A percentile compares a stretch with the other conserved stretches of the same genome.
These are phyloP conservation scores for Actinidia chinensis DNA, from an alignment of 179 eudicot species.

Conservation along the genomic window DNA sequence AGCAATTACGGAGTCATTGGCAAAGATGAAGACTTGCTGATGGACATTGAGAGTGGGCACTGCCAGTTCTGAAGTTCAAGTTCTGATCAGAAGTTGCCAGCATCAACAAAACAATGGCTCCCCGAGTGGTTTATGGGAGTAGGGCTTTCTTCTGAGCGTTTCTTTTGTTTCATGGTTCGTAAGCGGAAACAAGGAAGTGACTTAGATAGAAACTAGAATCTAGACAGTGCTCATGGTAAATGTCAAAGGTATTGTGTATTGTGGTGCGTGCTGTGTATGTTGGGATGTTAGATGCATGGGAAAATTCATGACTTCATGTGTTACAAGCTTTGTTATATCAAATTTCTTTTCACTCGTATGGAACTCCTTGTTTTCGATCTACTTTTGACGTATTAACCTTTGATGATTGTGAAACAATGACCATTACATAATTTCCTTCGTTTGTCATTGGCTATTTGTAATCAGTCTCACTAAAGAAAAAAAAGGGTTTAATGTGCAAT, in stretches of 20 bases:
- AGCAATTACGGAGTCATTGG: constrained; percentile 87
- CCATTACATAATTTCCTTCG: too few relatives aligned
- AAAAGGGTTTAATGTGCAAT: too few relatives aligned
- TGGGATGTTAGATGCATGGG: constrained; percentile 27
- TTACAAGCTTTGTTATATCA: constrained; percentile 33
- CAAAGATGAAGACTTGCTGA: constrained; percentile 94
- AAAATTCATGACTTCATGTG: constrained; percentile 28
- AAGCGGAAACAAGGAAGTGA: constrained; percentile 30
- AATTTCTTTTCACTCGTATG: background rate
- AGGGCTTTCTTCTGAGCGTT: constrained; percentile 96
- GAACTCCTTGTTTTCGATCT: background rate
- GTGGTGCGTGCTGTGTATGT: constrained; percentile 34
- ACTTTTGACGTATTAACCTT: background rate
- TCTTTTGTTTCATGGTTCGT: constrained; percentile 29
- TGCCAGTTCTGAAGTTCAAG: constrained; percentile 65
- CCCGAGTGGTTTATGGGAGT: constrained; percentile 89
- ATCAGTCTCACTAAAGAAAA: too few relatives aligned
- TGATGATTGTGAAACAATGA: too few relatives aligned
- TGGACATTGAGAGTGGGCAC: constrained; percentile 62
- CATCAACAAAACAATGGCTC: constrained; percentile 68
- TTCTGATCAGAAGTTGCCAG: constrained; percentile 54
- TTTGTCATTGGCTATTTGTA: too few relatives aligned
- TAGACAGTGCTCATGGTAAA: constrained; percentile 37
- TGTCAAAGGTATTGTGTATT: constrained; percentile 29
- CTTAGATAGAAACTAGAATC: constrained; percentile 46